Percentiles rank a stretch among this genome's conserved stretches.
phyloP scores from a whole-genome alignment of 148 eudicot species.

The Pharnaceum exiguum region DNA sequence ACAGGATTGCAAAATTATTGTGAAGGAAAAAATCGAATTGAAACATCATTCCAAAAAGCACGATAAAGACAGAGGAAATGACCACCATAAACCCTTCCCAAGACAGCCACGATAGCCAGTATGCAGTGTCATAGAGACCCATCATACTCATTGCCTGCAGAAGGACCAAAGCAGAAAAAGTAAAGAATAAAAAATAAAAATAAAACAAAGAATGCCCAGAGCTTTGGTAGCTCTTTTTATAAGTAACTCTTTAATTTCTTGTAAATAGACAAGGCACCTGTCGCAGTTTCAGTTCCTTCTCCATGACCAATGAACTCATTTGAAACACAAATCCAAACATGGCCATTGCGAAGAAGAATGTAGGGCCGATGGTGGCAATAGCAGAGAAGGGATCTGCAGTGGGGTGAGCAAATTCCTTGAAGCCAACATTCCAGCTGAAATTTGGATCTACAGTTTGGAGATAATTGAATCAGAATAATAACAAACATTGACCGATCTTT shows the following conservation, averaged over 20 bases:
- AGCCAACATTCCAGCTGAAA: constrained; percentile 73
- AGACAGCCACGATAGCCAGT: constrained; percentile 90
- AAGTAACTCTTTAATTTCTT: neutral
- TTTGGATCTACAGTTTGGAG: constrained; percentile 41
- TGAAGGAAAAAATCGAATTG: constrained; percentile 82
- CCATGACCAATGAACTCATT: constrained; percentile 68
- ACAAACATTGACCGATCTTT: neutral
- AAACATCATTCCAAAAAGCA: constrained; percentile 95
- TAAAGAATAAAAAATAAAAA: too few species aligned
- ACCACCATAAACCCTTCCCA: constrained; percentile 78
- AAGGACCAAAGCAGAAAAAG: too few species aligned
- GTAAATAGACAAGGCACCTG: constrained; percentile 45
- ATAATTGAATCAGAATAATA: neutral
- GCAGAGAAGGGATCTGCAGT: constrained; percentile 49
- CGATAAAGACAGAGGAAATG: constrained; percentile 69
- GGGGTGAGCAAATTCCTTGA: constrained; percentile 95
- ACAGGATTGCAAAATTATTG: constrained; percentile 68
- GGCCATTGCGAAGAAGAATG: constrained; percentile 84
- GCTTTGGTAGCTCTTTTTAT: too few species aligned
- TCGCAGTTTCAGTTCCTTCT: constrained; percentile 93
- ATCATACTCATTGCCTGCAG: constrained; percentile 88
- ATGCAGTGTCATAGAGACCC: constrained; percentile 97
- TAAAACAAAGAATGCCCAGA: too few species aligned
- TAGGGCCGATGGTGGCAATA: constrained; percentile 65
- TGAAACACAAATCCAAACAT: constrained; percentile 95